Evolutionary conservation across 2,329 filamentous ascomycete genomes (phyloP).

Genomic region (Penicillium occitanis): DNA sequence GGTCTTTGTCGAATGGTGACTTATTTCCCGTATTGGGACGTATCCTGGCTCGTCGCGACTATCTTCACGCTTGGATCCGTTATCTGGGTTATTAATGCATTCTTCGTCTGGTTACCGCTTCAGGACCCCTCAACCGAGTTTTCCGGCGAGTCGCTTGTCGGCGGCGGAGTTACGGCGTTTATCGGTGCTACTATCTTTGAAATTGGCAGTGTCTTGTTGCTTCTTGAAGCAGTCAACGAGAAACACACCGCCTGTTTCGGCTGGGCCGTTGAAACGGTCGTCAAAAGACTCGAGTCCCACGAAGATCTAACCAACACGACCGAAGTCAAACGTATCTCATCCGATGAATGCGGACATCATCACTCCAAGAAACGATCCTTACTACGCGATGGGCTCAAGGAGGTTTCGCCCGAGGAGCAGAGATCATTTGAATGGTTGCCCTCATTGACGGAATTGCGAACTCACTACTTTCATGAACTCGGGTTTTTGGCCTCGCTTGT

Average conservation of each 20-base stretch:
- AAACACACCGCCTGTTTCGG: slow-evolving; percentile 66
- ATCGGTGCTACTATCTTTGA: slow-evolving; percentile 69
- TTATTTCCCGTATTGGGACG: slow-evolving; percentile 56
- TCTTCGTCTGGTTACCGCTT: slow-evolving; percentile 64
- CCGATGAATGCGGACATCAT: slow-evolving; percentile 42
- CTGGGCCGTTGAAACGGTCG: slow-evolving; percentile 61
- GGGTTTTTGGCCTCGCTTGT: slow-evolving; percentile 61
- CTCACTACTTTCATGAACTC: slow-evolving; percentile 61
- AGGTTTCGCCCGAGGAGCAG: slow-evolving; percentile 21
- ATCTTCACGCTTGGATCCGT: slow-evolving; percentile 56
- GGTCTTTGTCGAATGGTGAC: slow-evolving; percentile 52
- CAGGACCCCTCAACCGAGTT: slow-evolving; percentile 56
- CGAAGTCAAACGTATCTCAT: slow-evolving; percentile 22
- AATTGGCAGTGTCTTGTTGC: slow-evolving; percentile 60
- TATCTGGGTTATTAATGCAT: slow-evolving; percentile 61
- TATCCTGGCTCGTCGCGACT: slow-evolving; percentile 56
- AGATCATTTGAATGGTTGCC: slow-evolving; percentile 62
- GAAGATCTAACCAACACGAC: slow-evolving; percentile 21
- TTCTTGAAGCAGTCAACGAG: slow-evolving; percentile 69
- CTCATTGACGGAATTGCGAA: slow-evolving; percentile 55
- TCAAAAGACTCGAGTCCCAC: slow-evolving; percentile 35
- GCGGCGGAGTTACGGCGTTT: slow-evolving; percentile 63
- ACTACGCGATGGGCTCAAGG: slow-evolving; percentile 33
- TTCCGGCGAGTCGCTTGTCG: slow-evolving; percentile 52
- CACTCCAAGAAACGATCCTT: slow-evolving; percentile 42